phyloP scores from a whole-genome alignment of 768 basidiomycete species.

The Tephrocybe sp. region DNA sequence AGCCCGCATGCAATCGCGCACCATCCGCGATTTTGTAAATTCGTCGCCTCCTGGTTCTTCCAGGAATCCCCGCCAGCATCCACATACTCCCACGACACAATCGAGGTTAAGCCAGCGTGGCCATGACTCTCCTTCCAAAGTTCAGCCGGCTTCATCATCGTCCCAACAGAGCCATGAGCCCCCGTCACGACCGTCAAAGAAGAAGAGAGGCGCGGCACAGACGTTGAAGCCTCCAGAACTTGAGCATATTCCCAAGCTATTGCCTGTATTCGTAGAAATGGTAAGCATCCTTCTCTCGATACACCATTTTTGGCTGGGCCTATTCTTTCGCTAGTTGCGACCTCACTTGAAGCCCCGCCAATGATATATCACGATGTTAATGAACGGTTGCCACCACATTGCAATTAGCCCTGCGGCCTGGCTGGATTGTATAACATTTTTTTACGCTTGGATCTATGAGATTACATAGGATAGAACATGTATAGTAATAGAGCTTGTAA shows the following conservation, averaged over 20 bases:
- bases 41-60: constrained; percentile 38
- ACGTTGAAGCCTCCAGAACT: constrained; percentile 73
- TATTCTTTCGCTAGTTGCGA: constrained; percentile 33
- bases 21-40: constrained; percentile 25
- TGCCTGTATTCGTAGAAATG: constrained; percentile 91
- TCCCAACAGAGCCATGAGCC: constrained; percentile 3
- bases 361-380: background rate
- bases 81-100: constrained; percentile 19
- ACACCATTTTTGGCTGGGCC: background rate
- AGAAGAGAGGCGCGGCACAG: constrained; percentile 39
- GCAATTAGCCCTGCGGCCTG: background rate
- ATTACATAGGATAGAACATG: background rate
- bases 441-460: constrained; percentile 6
- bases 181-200: constrained; percentile 18
- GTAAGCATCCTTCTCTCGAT: constrained; percentile 41
- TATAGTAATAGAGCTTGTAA: constrained; percentile 1
- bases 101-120: constrained; percentile 6
- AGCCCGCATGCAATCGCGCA: constrained; percentile 35
- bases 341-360: constrained; percentile 37
- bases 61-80: constrained; percentile 19
- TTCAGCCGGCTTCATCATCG: background rate
- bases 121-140: background rate
- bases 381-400: background rate
- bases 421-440: constrained; percentile 3
- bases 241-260: constrained; percentile 69